Conservation (phyloP, 345 rosid species). For the Anastatica hierochuntica region DNA sequence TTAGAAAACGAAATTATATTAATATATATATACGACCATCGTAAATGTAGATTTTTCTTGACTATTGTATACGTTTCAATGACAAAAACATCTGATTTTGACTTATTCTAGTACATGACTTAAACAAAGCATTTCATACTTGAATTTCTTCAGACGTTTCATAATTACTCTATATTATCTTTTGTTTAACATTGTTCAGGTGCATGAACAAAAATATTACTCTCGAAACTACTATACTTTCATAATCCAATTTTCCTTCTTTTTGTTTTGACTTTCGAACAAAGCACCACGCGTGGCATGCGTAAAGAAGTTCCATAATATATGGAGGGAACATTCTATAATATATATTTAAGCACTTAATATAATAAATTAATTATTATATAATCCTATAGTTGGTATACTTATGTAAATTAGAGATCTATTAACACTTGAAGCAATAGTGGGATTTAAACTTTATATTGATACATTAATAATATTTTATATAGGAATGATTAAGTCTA, state of each 20-base stretch:
- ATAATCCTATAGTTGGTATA: too few species aligned
- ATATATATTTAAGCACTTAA: too few species aligned
- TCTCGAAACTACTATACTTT: too few species aligned
- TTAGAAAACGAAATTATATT: neutral
- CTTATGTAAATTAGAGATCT: too few species aligned
- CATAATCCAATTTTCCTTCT: conserved; percentile 5
- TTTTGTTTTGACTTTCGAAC: conserved; percentile 1
- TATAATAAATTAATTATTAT: too few species aligned
- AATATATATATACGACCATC: neutral
- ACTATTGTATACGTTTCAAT: neutral
- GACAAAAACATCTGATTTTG: neutral
- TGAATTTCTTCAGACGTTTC: neutral
- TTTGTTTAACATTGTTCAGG: too few species aligned
- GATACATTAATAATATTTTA: too few species aligned
- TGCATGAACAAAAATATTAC: too few species aligned
- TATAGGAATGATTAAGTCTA: conserved; percentile 12
- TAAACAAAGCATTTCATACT: neutral
- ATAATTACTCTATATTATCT: too few species aligned
- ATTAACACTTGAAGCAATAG: too few species aligned
- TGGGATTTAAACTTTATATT: too few species aligned
- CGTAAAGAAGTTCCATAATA: conserved; percentile 5
- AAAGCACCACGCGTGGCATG: conserved; percentile 9
- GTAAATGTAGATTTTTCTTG: neutral
- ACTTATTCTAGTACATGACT: too few species aligned
- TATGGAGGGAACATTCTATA: conserved; percentile 4